These are phyloP conservation scores for Pseudogymnoascus destructans DNA, from an alignment of 2,329 filamentous ascomycete species.

Conservation along the genomic window DNA sequence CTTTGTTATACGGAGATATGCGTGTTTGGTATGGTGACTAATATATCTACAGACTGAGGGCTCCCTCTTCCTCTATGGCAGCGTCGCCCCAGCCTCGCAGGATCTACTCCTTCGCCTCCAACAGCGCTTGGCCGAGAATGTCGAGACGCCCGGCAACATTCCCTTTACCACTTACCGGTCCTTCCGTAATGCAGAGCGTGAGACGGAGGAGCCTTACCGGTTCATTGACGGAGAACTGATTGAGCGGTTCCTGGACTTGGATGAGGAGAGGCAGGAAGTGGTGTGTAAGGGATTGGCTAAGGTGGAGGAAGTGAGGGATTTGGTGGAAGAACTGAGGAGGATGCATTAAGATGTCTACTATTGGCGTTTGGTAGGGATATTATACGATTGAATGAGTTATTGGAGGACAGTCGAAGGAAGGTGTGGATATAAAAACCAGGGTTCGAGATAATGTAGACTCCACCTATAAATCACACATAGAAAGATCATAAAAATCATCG, in stretches of 20 bases:
- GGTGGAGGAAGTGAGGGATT: slow-evolving; percentile 48
- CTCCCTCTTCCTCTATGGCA: slow-evolving; percentile 77
- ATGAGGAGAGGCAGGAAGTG: slow-evolving; percentile 41
- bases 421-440: background rate
- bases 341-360: slow-evolving; percentile 35
- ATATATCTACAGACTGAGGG: slow-evolving; percentile 60
- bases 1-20: background rate
- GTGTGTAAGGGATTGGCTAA: slow-evolving; percentile 43
- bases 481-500: background rate
- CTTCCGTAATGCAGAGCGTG: slow-evolving; percentile 59
- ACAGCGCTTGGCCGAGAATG: slow-evolving; percentile 48
- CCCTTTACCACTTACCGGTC: slow-evolving; percentile 71
- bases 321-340: slow-evolving; percentile 49
- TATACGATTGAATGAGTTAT: background rate
- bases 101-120: slow-evolving; percentile 79
- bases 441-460: background rate
- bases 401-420: background rate
- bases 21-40: slow-evolving; percentile 12
- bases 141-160: slow-evolving; percentile 59
- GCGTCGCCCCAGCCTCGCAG: slow-evolving; percentile 58
- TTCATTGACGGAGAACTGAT: slow-evolving; percentile 91
- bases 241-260: slow-evolving; percentile 67
- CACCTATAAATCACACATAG: background rate
- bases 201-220: slow-evolving; percentile 63
- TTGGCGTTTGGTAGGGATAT: background rate